Evolutionary conservation across 2,329 filamentous ascomycete species (phyloP).

Genomic region (Exophiala aquamarina): DNA sequence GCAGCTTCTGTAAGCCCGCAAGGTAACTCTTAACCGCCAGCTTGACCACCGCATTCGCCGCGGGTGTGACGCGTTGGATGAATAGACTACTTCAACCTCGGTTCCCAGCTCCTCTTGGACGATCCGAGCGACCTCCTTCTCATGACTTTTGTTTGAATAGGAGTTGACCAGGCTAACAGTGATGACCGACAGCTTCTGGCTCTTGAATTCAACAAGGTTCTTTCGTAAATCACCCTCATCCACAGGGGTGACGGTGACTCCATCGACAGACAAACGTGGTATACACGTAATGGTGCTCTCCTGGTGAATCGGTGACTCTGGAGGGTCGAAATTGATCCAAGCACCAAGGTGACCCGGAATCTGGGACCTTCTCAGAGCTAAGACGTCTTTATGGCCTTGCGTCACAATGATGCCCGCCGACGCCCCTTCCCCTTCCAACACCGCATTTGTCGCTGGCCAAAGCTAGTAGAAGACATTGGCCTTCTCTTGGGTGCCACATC

Average conservation of each 20-base stretch:
- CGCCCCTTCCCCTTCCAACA: constrained; percentile 52
- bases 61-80: constrained; percentile 51
- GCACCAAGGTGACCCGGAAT: constrained; percentile 52
- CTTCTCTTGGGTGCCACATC: no score
- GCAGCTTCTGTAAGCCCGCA: constrained; percentile 39
- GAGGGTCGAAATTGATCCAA: constrained; percentile 50
- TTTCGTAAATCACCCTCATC: constrained; percentile 41
- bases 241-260: constrained; percentile 41
- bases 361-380: constrained; percentile 48
- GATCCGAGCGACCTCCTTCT: constrained; percentile 39
- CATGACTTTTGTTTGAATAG: constrained; percentile 46
- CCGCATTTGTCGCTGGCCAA: constrained; percentile 48
- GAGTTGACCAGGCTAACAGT: constrained; percentile 50
- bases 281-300: constrained; percentile 45
- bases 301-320: constrained; percentile 49
- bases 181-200: constrained; percentile 46
- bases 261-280: constrained; percentile 46
- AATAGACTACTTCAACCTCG: constrained; percentile 46
- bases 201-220: constrained; percentile 39
- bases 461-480: no score
- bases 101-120: constrained; percentile 45
- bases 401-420: constrained; percentile 49
- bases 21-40: constrained; percentile 50
- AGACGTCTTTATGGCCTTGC: constrained; percentile 50
- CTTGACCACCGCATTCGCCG: constrained; percentile 50